Evolutionary conservation across 2,329 filamentous ascomycete species (phyloP), one percentile per base, ranked within the genome.

Genomic region (Stagonosporopsis tanaceti): DNA sequence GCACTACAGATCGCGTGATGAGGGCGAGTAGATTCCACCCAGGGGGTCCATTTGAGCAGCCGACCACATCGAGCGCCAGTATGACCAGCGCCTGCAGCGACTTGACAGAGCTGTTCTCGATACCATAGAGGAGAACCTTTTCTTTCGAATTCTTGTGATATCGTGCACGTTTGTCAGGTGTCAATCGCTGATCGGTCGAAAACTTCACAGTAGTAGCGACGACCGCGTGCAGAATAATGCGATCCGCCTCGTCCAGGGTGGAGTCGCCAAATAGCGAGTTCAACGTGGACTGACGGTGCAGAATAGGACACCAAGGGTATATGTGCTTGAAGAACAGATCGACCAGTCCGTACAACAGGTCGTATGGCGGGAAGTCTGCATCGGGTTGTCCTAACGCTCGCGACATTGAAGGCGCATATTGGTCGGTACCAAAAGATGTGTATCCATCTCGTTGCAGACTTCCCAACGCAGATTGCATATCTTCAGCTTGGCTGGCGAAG

Each of bases 11-110:
- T 20, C 93, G 86, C 1, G 92, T 93, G 60, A 97, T 96, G 47
- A 97, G 79, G 6, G 93, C 93, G 75, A 97, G 87, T 56, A 97
- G 84, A 70, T 96, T 96, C 93, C 93, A 96, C 2, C 92, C 93
- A 0, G 93, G 92, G 2, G 93, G 93, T 0, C 93, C 93, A 72
- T 97, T 96, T 35, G 92, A 93, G 66, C 86, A 91, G 8, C 93
- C 93, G 30, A 92, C 89, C 24, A 96, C 83, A 70, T 97, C 93
- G 11, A 97, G 79, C 0, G 93, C 91, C 5, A 97, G 80, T 47
- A 97, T 95, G 1, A 96, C 91, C 6, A 97, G 80, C 5, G 93
- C 93, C 72, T 97, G 92, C 5, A 97, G 81, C 1, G 92, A 88
- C 74, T 93, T 94, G 57, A 97, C 92, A 0, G 92, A 95, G 12